A percentile compares a stretch with the other conserved stretches of the same genome.
These are phyloP conservation scores for Trichomonas vaginalis DNA, from an alignment of 208 protist genomes.

Conservation along the genomic window DNA sequence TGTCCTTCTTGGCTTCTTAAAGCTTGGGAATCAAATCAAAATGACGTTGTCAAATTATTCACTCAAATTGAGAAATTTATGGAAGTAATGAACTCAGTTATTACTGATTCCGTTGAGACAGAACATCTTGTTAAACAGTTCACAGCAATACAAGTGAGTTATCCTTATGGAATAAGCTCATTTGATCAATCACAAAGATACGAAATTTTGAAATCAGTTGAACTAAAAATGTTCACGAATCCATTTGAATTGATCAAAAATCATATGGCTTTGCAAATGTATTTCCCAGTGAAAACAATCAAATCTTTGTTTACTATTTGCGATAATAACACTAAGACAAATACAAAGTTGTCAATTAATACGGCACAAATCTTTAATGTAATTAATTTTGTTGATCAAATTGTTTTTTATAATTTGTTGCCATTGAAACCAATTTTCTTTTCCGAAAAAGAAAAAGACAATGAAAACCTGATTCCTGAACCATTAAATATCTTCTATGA, in stretches of 20 bases:
- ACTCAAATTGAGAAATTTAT: neutral
- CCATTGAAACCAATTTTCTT: neutral
- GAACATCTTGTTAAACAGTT: neutral
- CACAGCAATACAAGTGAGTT: neutral
- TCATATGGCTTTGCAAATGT: neutral
- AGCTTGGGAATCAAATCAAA: neutral
- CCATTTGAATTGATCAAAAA: neutral
- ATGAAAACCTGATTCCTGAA: neutral
- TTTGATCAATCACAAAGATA: neutral
- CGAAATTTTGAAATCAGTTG: neutral
- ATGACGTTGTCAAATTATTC: neutral
- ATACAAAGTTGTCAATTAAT: neutral
- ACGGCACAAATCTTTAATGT: neutral
- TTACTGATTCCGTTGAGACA: neutral
- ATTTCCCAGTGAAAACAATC: neutral
- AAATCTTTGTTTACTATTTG: neutral
- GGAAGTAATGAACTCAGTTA: neutral
- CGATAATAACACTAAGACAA: neutral
- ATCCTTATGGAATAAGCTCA: neutral
- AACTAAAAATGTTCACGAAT: neutral
- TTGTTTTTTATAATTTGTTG: neutral
- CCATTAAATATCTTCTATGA: neutral
- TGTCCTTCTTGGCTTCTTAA: neutral
- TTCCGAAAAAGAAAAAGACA: neutral
- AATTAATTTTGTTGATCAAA: neutral